These are phyloP conservation scores for Tieghemiomyces parasiticus DNA, from an alignment of 192 early-diverging fungal species.

Conservation along the genomic window DNA sequence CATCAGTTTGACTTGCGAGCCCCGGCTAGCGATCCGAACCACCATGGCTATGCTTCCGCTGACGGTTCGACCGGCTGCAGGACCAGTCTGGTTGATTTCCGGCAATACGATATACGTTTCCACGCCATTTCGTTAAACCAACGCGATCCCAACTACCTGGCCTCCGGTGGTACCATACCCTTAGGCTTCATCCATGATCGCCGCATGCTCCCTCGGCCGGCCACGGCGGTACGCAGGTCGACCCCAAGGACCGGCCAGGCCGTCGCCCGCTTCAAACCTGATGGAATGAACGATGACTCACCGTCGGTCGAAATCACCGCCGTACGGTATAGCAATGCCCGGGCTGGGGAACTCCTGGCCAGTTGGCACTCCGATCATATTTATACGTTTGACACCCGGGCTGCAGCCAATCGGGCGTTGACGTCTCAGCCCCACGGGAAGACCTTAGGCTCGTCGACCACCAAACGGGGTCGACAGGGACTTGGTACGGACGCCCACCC, in stretches of 20 bases:
- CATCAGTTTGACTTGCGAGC: slow-evolving; percentile 43
- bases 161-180: slow-evolving; percentile 33
- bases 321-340: slow-evolving; percentile 22
- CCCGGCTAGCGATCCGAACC: too few relatives aligned
- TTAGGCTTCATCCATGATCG: slow-evolving; percentile 10
- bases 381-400: slow-evolving; percentile 37
- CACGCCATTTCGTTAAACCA: slow-evolving; percentile 33
- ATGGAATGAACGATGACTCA: slow-evolving; percentile 11
- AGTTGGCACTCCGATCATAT: slow-evolving; percentile 39
- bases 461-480: too few relatives aligned
- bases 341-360: slow-evolving; percentile 27
- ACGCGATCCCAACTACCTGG: slow-evolving; percentile 33
- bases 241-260: not conserved
- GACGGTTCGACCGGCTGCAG: too few relatives aligned
- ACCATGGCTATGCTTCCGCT: too few relatives aligned
- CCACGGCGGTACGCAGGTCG: not conserved
- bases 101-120: slow-evolving; percentile 23
- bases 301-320: slow-evolving; percentile 18
- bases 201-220: slow-evolving; percentile 17
- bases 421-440: too few relatives aligned
- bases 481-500: too few relatives aligned
- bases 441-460: too few relatives aligned
- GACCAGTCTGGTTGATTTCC: slow-evolving; percentile 30
- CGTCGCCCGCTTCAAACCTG: slow-evolving; percentile 6
- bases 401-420: too few relatives aligned